Conservation (phyloP, 768 basidiomycete species). For the Macrolepiota albuminosa region DNA sequence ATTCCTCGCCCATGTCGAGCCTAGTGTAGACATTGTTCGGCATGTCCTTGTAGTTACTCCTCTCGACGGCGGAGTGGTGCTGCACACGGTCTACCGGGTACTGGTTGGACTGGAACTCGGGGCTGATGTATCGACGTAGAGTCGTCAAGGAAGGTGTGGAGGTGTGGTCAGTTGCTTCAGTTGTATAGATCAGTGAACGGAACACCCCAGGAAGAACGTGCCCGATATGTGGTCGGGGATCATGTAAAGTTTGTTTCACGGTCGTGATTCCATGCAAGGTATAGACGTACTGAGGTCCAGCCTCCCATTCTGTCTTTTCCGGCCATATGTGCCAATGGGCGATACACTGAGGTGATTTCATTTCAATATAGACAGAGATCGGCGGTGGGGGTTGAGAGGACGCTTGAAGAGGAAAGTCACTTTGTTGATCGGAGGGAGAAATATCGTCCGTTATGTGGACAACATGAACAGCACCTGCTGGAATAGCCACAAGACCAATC, state of each 20-base stretch:
- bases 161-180: conserved; percentile 23
- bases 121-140: conserved; percentile 37
- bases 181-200: conserved; percentile 38
- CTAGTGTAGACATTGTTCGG: conserved; percentile 15
- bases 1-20: conserved; percentile 7
- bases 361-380: conserved; percentile 4
- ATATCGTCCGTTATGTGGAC: conserved; percentile 39
- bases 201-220: conserved; percentile 40
- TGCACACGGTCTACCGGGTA: conserved; percentile 8
- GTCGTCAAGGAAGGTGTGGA: conserved; percentile 29
- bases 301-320: conserved; percentile 1
- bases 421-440: conserved; percentile 24
- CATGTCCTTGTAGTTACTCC: conserved; percentile 17
- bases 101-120: conserved; percentile 16
- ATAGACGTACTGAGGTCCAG: conserved; percentile 17
- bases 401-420: not conserved
- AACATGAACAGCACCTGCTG: not conserved
- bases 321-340: conserved; percentile 33
- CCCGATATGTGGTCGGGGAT: conserved; percentile 14
- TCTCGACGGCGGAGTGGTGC: conserved; percentile 11
- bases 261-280: conserved; percentile 15
- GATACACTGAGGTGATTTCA: conserved; percentile 24
- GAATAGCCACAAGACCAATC: not conserved
- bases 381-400: too few species aligned
- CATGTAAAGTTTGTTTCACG: conserved; percentile 21